Evolutionary conservation across 1,284 basidiomycete genomes (phyloP).

Genomic region (Termitomyces sp.): DNA sequence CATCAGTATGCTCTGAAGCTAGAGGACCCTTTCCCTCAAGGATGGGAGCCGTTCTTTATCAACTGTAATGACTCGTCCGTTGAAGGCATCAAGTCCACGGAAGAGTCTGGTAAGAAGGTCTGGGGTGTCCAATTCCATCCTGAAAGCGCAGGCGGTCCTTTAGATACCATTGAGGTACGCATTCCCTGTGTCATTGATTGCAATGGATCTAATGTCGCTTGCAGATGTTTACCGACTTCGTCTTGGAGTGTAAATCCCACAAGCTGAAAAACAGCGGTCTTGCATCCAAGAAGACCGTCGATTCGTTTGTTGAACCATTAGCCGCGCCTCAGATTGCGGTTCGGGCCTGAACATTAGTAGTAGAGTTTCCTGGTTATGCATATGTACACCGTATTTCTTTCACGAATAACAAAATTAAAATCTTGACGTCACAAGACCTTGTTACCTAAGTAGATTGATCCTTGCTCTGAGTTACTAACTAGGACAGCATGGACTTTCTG

Average conservation of each 20-base stretch:
- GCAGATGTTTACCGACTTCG: conserved; percentile 91
- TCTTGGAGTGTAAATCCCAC: conserved; percentile 68
- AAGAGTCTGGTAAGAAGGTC: conserved; percentile 79
- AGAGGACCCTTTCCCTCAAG: conserved; percentile 88
- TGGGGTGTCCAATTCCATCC: conserved; percentile 99
- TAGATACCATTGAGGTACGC: conserved; percentile 86
- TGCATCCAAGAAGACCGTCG: conserved; percentile 1
- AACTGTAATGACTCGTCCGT: conserved; percentile 97
- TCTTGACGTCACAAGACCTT: conserved; percentile 14
- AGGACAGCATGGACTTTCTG: conserved; percentile 60
- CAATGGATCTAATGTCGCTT: not conserved
- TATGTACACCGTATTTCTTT: conserved; percentile 7
- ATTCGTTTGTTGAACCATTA: conserved; percentile 11
- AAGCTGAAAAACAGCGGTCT: conserved; percentile 28
- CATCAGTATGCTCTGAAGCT: conserved; percentile 94
- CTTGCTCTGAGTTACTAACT: not conserved
- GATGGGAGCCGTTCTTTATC: conserved; percentile 97
- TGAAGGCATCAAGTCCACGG: conserved; percentile 94
- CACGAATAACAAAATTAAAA: not conserved
- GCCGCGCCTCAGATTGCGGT: conserved; percentile 10
- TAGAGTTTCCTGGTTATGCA: conserved; percentile 9
- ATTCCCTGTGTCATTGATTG: conserved; percentile 1
- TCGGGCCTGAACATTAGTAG: conserved; percentile 10
- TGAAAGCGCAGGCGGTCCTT: conserved; percentile 87
- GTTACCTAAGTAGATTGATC: not conserved